phyloP scores from a whole-genome alignment of 495 filamentous ascomycete genomes.

The Rhizodiscina lignyota region DNA sequence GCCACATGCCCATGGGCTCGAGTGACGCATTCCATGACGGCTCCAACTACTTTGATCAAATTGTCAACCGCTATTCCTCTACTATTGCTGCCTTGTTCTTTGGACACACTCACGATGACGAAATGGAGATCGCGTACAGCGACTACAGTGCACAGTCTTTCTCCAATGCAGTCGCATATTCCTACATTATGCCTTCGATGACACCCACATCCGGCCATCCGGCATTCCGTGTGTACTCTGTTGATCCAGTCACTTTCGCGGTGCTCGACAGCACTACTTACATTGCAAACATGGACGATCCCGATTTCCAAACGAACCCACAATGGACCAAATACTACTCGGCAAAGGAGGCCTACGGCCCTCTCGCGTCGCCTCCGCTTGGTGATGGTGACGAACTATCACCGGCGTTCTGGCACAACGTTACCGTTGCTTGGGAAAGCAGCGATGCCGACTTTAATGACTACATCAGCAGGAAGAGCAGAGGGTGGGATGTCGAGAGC shows the following conservation, averaged over 20 bases:
- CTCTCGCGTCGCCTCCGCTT: constrained; percentile 24
- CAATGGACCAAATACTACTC: constrained; percentile 36
- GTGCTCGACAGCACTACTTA: constrained; percentile 36
- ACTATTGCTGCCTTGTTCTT: background rate
- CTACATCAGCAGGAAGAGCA: constrained; percentile 22
- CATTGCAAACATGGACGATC: constrained; percentile 31
- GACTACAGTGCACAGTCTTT: constrained; percentile 21
- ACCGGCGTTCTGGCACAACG: constrained; percentile 42
- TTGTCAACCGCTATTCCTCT: constrained; percentile 16
- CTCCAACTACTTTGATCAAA: constrained; percentile 36
- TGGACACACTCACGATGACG: constrained; percentile 39
- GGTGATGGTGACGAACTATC: constrained; percentile 26
- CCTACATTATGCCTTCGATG: constrained; percentile 35
- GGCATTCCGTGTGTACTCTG: constrained; percentile 37
- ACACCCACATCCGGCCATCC: constrained; percentile 35
- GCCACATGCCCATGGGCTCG: constrained; percentile 31
- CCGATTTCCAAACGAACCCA: constrained; percentile 25
- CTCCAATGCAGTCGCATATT: constrained; percentile 27
- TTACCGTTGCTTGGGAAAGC: constrained; percentile 27
- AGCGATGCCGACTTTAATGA: constrained; percentile 22
- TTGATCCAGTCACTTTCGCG: constrained; percentile 36
- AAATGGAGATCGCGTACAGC: constrained; percentile 36
- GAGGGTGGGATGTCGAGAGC: constrained; percentile 19
- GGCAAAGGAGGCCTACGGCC: constrained; percentile 34
- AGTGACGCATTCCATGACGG: constrained; percentile 32